Percentiles rank a stretch among this genome's conserved stretches.
phyloP scores from a whole-genome alignment of 2,329 filamentous ascomycete genomes.

The Botrytis hyacinthi region DNA sequence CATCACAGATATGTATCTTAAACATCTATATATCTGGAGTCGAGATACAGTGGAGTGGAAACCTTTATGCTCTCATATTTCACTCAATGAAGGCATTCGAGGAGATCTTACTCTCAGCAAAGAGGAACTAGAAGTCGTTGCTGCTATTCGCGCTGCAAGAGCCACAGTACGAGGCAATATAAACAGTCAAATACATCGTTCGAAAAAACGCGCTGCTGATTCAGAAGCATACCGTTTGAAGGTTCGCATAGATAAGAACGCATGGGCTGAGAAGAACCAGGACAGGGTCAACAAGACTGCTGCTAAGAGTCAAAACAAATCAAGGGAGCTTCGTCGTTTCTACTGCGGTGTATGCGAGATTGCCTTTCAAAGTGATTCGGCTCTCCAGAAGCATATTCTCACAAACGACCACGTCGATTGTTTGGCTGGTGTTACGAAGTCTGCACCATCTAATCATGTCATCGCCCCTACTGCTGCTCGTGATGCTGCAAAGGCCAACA shows the following conservation, averaged over 20 bases:
- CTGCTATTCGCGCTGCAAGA: not conserved
- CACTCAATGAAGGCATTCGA: no score
- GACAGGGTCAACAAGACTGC: not conserved
- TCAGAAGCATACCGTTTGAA: not conserved
- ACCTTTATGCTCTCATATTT: not conserved
- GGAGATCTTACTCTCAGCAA: no score
- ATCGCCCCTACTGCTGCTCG: not conserved
- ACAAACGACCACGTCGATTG: not conserved
- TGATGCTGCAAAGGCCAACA: not conserved
- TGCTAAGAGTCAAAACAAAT: no score
- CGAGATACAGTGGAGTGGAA: not conserved
- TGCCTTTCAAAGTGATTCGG: not conserved
- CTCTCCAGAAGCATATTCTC: not conserved
- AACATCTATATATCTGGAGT: not conserved
- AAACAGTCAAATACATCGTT: no score
- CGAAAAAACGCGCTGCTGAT: not conserved
- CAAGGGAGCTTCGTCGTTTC: no score
- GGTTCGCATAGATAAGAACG: not conserved
- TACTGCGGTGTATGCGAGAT: no score
- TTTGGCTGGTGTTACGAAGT: not conserved
- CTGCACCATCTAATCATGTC: not conserved
- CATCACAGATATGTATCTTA: not conserved
- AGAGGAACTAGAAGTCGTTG: not conserved
- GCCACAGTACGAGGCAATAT: no score
- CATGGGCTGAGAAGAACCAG: not conserved